Evolutionary conservation across 148 eudicot species (phyloP), one percentile per base, ranked within the genome.

Genomic region (Gaultheria prostrata): DNA sequence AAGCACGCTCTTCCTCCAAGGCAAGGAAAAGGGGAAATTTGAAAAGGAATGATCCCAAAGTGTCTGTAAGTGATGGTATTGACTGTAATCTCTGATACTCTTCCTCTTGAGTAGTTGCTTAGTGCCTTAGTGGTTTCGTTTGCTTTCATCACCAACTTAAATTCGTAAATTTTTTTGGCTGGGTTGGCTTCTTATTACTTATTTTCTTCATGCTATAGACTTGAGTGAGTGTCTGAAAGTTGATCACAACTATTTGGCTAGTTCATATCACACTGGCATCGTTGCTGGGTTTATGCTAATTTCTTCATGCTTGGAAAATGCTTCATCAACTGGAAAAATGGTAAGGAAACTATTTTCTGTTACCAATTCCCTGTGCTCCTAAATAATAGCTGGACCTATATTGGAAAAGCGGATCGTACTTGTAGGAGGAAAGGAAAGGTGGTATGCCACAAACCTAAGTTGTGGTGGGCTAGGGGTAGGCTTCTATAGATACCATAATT

Each of bases 261-360:
- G 99, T 86, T 90, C 93, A 57, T 97, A 97, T 83, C 98, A 97
- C 69, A 89, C 91, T 77, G 98, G 97, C 77, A 97, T 97, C 24
- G 69, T 94, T 84, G 90, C 97, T 84, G 99, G 99, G 77, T 86
- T 97, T 67, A 82, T 91, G 86, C 85, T 97, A 86, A 89, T 97
- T 77, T 90, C 93, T 67, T 76, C 94, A 48, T 86, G 85, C 87
- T 83, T 96, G 86, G 88, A 91, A 81, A 87, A 83, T 77, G 75
- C 89, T 82, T 89, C 88, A 54, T 86, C 94, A 39, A 61, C 79
- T 70, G 90, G 91, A 79, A 84, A 82, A 88, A 87, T 63, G 90
- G 99, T 94, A 83, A 91, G 92, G 45, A 75, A 71, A 71, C 20
- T 54, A 28, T n/a, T 57, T 39, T 46, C 4, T 21, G 24, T 79